Evolutionary conservation across 2,329 filamentous ascomycete genomes (phyloP).

Genomic region (Periconia macrospinosa): DNA sequence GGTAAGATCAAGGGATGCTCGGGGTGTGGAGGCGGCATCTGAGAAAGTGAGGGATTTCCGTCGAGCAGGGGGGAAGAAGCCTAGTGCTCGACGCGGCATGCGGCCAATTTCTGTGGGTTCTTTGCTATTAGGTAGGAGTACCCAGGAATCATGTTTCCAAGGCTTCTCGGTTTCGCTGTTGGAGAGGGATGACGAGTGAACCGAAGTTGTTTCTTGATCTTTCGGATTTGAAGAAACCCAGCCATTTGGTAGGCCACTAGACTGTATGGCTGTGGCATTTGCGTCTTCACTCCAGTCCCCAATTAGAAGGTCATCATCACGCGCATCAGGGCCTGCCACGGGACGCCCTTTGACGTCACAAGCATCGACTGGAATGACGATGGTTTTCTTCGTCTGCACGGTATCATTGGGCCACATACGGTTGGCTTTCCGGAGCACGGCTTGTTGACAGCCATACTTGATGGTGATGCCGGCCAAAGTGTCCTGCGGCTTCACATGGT

Average conservation of each 20-base stretch:
- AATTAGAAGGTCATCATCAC: conserved; percentile 44
- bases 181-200: conserved; percentile 36
- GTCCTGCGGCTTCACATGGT: conserved; percentile 79
- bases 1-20: conserved; percentile 64
- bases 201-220: conserved; percentile 31
- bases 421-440: conserved; percentile 83
- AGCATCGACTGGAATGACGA: conserved; percentile 85
- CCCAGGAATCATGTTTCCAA: conserved; percentile 90
- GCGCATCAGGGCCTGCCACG: conserved; percentile 40
- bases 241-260: conserved; percentile 36
- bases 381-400: conserved; percentile 78
- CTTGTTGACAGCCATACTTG: conserved; percentile 83
- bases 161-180: conserved; percentile 62
- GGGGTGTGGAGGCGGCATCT: conserved; percentile 63
- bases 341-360: conserved; percentile 79
- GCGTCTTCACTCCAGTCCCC: conserved; percentile 30
- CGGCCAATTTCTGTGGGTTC: conserved; percentile 83
- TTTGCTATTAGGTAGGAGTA: conserved; percentile 71
- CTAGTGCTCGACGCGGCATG: conserved; percentile 76
- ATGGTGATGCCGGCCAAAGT: conserved; percentile 91
- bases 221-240: conserved; percentile 39
- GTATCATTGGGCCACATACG: conserved; percentile 93
- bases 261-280: conserved; percentile 18
- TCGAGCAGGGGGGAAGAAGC: conserved; percentile 87
- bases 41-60: conserved; percentile 80